Evolutionary conservation across 331 rosid genomes (phyloP).

Genomic region (Prunus yedoensis): DNA sequence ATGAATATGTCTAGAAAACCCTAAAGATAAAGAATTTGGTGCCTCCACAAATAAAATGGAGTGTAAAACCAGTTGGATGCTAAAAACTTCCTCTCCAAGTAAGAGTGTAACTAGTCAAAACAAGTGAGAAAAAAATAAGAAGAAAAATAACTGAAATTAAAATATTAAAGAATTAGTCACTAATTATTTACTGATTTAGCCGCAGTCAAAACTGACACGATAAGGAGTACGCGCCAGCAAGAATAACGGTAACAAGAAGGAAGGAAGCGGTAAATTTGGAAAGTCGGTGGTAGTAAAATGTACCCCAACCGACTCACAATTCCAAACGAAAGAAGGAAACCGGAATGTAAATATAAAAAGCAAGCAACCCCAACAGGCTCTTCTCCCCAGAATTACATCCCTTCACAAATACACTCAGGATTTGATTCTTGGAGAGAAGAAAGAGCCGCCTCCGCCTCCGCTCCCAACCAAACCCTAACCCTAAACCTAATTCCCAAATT

Average conservation of each 20-base stretch:
- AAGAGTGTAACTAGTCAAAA: too few species aligned
- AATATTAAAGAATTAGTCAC: too few species aligned
- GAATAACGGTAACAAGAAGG: too few species aligned
- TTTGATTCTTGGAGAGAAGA: not conserved
- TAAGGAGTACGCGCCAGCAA: not conserved
- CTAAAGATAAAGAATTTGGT: too few species aligned
- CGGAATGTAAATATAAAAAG: not conserved
- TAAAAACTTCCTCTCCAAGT: too few species aligned
- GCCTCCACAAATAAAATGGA: too few species aligned
- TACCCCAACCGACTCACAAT: not conserved
- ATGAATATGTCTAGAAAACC: too few species aligned
- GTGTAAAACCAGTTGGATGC: too few species aligned
- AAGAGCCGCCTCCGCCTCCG: not conserved
- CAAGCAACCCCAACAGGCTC: not conserved
- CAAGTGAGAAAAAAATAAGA: too few species aligned
- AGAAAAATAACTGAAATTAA: too few species aligned
- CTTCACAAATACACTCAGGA: not conserved
- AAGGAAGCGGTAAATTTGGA: conserved; percentile 2
- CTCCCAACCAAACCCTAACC: not conserved
- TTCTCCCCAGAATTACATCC: not conserved
- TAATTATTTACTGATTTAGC: too few species aligned
- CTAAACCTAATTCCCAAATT: not conserved
- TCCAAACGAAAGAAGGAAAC: not conserved
- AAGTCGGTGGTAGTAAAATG: conserved; percentile 8
- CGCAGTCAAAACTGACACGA: not conserved